Percentiles rank a stretch among this genome's conserved stretches.
phyloP scores from a whole-genome alignment of 2,329 filamentous ascomycete species.

The Alternaria sp. region DNA sequence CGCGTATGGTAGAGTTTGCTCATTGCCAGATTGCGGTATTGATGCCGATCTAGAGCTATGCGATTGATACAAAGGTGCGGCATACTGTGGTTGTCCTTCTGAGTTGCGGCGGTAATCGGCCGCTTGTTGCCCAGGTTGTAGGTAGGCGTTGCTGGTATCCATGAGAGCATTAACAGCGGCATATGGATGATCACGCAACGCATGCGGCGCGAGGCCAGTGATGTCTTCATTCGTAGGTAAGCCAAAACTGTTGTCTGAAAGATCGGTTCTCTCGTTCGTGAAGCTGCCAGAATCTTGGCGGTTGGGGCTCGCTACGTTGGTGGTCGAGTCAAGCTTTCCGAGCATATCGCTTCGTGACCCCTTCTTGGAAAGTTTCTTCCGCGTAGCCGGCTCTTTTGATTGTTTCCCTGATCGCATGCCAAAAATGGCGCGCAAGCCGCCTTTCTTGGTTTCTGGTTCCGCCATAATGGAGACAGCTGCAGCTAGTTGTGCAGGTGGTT shows the following conservation, averaged over 20 bases:
- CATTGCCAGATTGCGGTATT: conserved; percentile 19
- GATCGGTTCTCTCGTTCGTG: conserved; percentile 23
- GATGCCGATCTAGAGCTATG: conserved; percentile 23
- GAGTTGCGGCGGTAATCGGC: conserved; percentile 35
- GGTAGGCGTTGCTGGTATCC: neutral
- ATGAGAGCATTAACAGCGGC: conserved; percentile 12
- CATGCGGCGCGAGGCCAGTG: conserved; percentile 8
- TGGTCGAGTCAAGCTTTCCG: conserved; percentile 15
- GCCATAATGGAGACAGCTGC: conserved; percentile 19
- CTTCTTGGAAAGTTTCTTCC: conserved; percentile 35
- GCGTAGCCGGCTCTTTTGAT: conserved; percentile 20
- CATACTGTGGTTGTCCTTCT: conserved; percentile 32
- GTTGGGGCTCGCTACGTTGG: conserved; percentile 13
- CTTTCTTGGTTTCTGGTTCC: conserved; percentile 25
- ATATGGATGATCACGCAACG: conserved; percentile 28
- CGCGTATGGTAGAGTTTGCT: conserved; percentile 1
- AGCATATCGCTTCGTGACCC: conserved; percentile 19
- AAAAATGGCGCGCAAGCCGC: conserved; percentile 31
- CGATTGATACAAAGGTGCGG: conserved; percentile 25
- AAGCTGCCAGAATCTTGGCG: conserved; percentile 37
- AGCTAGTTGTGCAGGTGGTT: neutral
- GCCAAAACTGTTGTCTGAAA: conserved; percentile 6
- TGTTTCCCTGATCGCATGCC: conserved; percentile 22
- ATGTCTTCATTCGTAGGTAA: conserved; percentile 21
- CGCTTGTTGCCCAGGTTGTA: conserved; percentile 3